Evolutionary conservation across 345 rosid genomes (phyloP), one percentile per base, ranked within the genome.

Genomic region (Trapa incisa): DNA sequence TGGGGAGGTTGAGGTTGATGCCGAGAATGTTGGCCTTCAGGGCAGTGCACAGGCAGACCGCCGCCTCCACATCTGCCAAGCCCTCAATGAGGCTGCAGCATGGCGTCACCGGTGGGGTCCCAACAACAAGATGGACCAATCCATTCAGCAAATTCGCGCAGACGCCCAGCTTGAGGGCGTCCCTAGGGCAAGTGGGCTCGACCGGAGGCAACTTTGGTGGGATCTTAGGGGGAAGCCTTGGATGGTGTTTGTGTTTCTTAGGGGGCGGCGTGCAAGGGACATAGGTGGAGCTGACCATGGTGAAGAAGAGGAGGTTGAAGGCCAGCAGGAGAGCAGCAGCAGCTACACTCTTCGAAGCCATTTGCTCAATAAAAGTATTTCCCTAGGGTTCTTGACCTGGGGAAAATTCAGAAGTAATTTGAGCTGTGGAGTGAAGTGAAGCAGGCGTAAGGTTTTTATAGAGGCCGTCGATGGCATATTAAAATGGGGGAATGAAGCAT

Each of bases 1-100:
- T 65, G 2, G 95, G 86, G 71, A 86, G 38, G 41, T 84, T 79
- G 39, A 86, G 76, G 74, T 86, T 81, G 69, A 81, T 76, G 10
- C 91, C 87, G 15, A 81, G 74, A 43, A 84, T 38, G 52, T 71
- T 80, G 67, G 87, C 89, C 37, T 74, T 86, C 36, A 88, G 75
- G 39, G 82, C 85, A 10, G 86, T 83, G 76, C 91, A 84, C 37
- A 86, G 87, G 78, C 89, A 88, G 54, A 79, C 71, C 1, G 95
- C 86, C 4, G 87, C 95, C 22, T 88, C 91, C 4, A 82, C 75
- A 72, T 84, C 82, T 61, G 32, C 86, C 41, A 86, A 77, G 39
- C 82, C 85, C 2, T 73, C 68, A 42, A 86, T 43, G 47, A 88
- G 80, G 65, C 78, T 68, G 79, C 91, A 88, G 53, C 91, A 88